Evolutionary conservation across 306 rosid species (phyloP).

Genomic region (Acacia crassicarpa): DNA sequence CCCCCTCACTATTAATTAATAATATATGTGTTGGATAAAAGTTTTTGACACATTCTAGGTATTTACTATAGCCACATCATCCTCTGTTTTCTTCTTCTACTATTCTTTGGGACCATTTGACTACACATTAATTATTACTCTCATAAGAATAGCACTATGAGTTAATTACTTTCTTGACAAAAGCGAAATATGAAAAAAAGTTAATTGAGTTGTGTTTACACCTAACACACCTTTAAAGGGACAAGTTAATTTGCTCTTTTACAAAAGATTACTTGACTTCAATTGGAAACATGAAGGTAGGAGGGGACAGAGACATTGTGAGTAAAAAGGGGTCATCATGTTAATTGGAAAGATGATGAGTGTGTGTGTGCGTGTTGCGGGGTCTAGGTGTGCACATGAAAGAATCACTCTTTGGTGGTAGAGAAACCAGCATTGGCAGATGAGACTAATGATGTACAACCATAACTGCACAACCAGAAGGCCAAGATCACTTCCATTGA

Average conservation of each 20-base stretch:
- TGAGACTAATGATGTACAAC: conserved; percentile 38
- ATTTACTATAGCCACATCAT: no score
- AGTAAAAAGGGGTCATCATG: conserved; percentile 46
- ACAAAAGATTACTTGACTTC: not conserved
- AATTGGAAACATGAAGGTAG: conserved; percentile 27
- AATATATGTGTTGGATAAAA: no score
- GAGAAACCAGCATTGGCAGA: conserved; percentile 41
- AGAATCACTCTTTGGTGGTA: conserved; percentile 40
- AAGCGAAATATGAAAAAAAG: not conserved
- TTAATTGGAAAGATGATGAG: conserved; percentile 46
- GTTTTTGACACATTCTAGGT: no score
- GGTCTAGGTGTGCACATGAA: conserved; percentile 49
- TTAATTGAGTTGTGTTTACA: not conserved
- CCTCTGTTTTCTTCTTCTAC: no score
- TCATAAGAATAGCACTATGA: not conserved
- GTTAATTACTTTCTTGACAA: not conserved
- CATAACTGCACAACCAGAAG: conserved; percentile 52
- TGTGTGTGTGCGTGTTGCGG: conserved; percentile 24
- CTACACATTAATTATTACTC: no score
- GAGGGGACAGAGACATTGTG: conserved; percentile 41
- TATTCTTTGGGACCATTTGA: no score
- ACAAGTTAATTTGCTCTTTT: conserved; percentile 4
- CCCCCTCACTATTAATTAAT: no score
- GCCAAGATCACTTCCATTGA: conserved; percentile 55
- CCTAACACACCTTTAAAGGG: conserved; percentile 25